These are phyloP conservation scores for Acacia confusa DNA, from an alignment of 306 rosid genomes.

Conservation along the genomic window DNA sequence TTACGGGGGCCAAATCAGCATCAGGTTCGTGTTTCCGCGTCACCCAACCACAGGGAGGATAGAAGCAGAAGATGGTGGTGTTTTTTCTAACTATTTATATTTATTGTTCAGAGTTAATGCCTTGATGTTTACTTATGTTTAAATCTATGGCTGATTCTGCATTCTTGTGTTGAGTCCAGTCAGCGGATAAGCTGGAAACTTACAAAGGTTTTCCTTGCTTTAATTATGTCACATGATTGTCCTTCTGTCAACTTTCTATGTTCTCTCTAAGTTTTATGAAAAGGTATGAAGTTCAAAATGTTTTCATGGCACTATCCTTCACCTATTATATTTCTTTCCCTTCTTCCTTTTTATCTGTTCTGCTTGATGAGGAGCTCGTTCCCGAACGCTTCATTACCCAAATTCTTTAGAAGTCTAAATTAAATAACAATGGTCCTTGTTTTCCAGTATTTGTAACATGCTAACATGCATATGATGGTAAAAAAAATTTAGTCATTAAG, in stretches of 20 bases:
- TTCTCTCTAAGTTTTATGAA: conserved; percentile 33
- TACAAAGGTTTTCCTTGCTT: background rate
- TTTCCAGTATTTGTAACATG: background rate
- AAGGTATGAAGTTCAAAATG: conserved; percentile 27
- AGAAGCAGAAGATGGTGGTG: conserved; percentile 93
- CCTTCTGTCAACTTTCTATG: conserved; percentile 11
- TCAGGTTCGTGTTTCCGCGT: conserved; percentile 30
- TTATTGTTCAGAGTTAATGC: conserved; percentile 30
- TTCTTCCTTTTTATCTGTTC: background rate
- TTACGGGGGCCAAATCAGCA: conserved; percentile 42
- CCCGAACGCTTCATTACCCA: background rate
- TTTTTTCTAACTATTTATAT: conserved; percentile 48
- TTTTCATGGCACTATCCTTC: background rate
- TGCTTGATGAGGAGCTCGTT: background rate
- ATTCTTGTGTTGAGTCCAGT: conserved; percentile 11
- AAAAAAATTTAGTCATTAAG: too few species aligned
- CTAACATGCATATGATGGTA: background rate
- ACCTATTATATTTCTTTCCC: background rate
- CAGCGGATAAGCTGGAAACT: background rate
- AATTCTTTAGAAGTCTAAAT: background rate
- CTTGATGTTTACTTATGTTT: conserved; percentile 27
- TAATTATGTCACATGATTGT: background rate
- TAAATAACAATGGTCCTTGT: background rate
- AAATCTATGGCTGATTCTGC: conserved; percentile 30
- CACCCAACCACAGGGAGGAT: conserved; percentile 61